phyloP scores from a whole-genome alignment of 2,329 filamentous ascomycete genomes.

The Teratosphaeria nubilosa region DNA sequence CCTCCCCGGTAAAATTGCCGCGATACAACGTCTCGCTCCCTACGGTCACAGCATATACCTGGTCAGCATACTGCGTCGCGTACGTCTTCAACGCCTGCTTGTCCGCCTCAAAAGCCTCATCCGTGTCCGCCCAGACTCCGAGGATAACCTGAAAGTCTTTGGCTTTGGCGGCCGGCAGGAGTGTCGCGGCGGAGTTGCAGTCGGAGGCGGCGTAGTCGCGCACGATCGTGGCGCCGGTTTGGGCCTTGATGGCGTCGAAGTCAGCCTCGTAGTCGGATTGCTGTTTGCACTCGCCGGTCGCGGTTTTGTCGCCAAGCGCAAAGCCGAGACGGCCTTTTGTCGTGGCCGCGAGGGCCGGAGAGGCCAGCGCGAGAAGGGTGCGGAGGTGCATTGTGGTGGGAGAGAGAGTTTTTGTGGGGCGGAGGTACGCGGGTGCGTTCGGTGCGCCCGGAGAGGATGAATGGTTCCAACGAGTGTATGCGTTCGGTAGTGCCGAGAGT shows the following conservation, averaged over 20 bases:
- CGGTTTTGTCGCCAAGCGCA: conserved; percentile 54
- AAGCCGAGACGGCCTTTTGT: conserved; percentile 48
- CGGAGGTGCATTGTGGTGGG: not conserved
- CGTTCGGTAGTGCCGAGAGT: not conserved
- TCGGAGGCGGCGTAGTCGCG: conserved; percentile 58
- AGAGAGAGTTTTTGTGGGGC: no score
- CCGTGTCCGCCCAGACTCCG: conserved; percentile 56
- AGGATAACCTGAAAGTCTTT: conserved; percentile 59
- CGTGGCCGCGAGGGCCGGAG: not conserved
- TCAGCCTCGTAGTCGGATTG: conserved; percentile 54
- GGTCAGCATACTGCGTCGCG: conserved; percentile 42
- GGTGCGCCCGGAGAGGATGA: not conserved
- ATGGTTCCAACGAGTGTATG: not conserved
- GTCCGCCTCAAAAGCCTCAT: conserved; percentile 52
- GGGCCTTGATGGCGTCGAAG: conserved; percentile 49
- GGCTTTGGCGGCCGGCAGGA: conserved; percentile 54
- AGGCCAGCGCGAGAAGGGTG: not conserved
- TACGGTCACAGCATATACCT: conserved; percentile 59
- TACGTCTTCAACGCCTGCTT: conserved; percentile 46
- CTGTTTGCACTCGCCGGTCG: conserved; percentile 53
- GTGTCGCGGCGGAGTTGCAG: conserved; percentile 53
- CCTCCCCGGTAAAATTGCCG: conserved; percentile 51
- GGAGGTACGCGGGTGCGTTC: not conserved
- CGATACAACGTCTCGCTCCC: conserved; percentile 64
- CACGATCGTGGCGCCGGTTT: conserved; percentile 46